These are phyloP conservation scores for Paratinospora sagittata DNA, from an alignment of 164 flowering plant species.

Conservation along the genomic window DNA sequence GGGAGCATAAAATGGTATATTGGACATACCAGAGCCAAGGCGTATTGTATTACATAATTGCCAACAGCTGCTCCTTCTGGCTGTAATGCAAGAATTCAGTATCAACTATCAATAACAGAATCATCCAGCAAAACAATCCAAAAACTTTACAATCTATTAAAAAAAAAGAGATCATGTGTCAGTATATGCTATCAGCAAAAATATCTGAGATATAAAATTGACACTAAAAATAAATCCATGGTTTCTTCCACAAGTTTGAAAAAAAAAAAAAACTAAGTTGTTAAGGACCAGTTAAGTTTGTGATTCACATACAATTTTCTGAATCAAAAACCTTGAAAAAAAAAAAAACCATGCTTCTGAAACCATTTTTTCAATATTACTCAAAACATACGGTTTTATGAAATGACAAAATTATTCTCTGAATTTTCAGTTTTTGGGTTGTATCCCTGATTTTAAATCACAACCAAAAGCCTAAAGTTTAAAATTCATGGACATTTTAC, in stretches of 20 bases:
- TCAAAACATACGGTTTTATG: too few species aligned
- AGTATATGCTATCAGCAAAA: neutral
- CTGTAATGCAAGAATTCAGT: slow-evolving; percentile 37
- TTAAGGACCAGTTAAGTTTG: too few species aligned
- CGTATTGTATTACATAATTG: slow-evolving; percentile 88
- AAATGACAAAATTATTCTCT: too few species aligned
- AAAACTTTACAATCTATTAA: neutral
- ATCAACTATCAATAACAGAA: slow-evolving; percentile 4
- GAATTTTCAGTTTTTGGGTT: too few species aligned
- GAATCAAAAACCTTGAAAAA: too few species aligned
- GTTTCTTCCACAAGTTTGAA: slow-evolving; percentile 1
- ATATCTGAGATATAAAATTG: neutral
- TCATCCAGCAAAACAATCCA: neutral
- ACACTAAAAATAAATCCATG: neutral
- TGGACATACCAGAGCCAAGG: slow-evolving; percentile 79
- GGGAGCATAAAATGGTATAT: slow-evolving; percentile 3
- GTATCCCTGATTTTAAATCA: too few species aligned
- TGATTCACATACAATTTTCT: too few species aligned
- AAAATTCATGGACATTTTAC: neutral
- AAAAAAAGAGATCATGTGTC: neutral
- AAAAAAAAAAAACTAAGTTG: neutral
- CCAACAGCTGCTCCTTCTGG: slow-evolving; percentile 95
- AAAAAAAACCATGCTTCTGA: too few species aligned
- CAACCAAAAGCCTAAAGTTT: neutral
- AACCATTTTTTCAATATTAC: too few species aligned